Evolutionary conservation across 345 rosid species (phyloP).

Genomic region (Hibiscus trionum): DNA sequence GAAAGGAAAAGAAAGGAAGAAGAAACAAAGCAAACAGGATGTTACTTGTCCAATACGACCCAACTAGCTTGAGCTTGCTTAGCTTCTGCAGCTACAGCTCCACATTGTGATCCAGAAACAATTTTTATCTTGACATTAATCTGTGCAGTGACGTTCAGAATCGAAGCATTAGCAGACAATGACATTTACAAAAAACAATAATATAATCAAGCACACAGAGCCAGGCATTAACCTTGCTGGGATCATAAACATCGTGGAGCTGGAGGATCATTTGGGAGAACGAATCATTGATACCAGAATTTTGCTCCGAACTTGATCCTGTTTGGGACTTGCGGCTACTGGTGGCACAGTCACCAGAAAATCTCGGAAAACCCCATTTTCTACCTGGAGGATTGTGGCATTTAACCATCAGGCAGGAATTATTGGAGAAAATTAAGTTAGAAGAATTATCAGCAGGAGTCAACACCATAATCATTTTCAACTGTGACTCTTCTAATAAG

Average conservation of each 20-base stretch:
- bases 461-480: too few species aligned
- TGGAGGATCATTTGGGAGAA: slow-evolving; percentile 98
- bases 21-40: background rate
- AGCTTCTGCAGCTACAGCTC: slow-evolving; percentile 82
- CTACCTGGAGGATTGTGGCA: slow-evolving; percentile 43
- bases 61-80: slow-evolving; percentile 71
- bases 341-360: slow-evolving; percentile 80
- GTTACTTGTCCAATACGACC: slow-evolving; percentile 95
- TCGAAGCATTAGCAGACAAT: slow-evolving; percentile 3
- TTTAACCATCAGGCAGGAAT: background rate
- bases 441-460: too few species aligned
- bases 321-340: slow-evolving; percentile 41
- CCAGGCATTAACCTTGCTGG: slow-evolving; percentile 40
- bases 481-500: too few species aligned
- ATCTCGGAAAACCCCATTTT: slow-evolving; percentile 86
- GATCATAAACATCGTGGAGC: slow-evolving; percentile 78
- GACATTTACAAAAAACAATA: background rate
- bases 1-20: background rate
- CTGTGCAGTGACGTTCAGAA: slow-evolving; percentile 24
- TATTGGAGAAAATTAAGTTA: too few species aligned
- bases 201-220: background rate
- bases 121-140: slow-evolving; percentile 85
- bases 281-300: slow-evolving; percentile 64
- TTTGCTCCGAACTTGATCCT: slow-evolving; percentile 70
- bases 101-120: slow-evolving; percentile 81